Evolutionary conservation across 169 alveolate species (phyloP), one percentile per base, ranked within the genome.

Genomic region (Toxoplasma gondii): DNA sequence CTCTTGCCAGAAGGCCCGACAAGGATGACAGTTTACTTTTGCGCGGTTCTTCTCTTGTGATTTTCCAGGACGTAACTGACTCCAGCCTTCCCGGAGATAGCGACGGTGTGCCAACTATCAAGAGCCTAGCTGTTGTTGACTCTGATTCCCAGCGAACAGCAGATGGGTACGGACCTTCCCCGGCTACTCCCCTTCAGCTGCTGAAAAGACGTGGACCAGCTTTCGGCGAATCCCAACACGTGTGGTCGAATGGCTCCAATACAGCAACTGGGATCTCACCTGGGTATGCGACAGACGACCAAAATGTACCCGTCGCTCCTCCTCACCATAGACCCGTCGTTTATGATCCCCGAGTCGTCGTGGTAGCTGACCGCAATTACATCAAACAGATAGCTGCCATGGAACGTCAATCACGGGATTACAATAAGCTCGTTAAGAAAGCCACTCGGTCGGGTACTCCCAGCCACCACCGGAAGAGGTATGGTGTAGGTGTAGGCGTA

Each of bases 291-390:
- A 64, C 78, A 24, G 78, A 24, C n/a, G 78, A 24, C 78, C 34
- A 29, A 31, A 54, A 1, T 54, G 78, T 29, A 0, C 78, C 78
- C 36, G 36, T 64, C 10, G 34, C 34, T 19, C 34, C 34, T 4
- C 78, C 36, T 29, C 1, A 19, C 29, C 34, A 19, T 4, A 64
- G 34, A 31, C 78, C 78, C 7, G 78, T 64, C 29, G 78, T 64
- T 19, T 64, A 64, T 64, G 78, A 64, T 64, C 78, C 78, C 24
- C 78, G 78, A 19, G 78, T 36, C 78, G 5, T 64, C 29, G 9
- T 64, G 78, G 78, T 64, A 31, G 78, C 78, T 31, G 78, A 64
- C 78, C 78, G 78, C 34, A 64, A 64, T 64, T 64, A 64, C n/a
- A 64, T 64, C 78, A 64, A 64, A 29, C 78, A 64, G 78, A 64